These are phyloP conservation scores for Debaryomyces robertsiae DNA, from an alignment of 1,139 yeast genomes.

Conservation along the genomic window DNA sequence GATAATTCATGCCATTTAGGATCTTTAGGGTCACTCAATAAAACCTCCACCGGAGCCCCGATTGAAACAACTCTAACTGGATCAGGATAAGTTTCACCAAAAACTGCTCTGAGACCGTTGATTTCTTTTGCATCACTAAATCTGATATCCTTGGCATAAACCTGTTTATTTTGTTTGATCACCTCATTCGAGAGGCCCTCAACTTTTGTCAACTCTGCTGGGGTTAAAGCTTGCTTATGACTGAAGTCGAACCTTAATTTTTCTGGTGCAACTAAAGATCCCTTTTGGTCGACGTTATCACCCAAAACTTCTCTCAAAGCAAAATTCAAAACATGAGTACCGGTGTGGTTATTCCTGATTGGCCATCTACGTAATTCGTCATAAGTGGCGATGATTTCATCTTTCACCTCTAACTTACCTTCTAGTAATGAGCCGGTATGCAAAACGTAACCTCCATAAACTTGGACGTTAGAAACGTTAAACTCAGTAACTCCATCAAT, in stretches of 20 bases:
- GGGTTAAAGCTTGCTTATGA: slow-evolving; percentile 77
- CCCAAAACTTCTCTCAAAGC: slow-evolving; percentile 88
- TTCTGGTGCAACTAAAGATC: slow-evolving; percentile 94
- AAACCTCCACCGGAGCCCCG: slow-evolving; percentile 85
- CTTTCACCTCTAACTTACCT: slow-evolving; percentile 70
- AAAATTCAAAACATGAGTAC: slow-evolving; percentile 91
- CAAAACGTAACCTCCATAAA: slow-evolving; percentile 90
- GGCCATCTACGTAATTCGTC: slow-evolving; percentile 97
- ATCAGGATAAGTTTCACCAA: slow-evolving; percentile 98
- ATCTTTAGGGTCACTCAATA: slow-evolving; percentile 68
- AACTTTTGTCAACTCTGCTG: slow-evolving; percentile 70
- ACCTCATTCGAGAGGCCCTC: slow-evolving; percentile 74
- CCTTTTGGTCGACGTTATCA: slow-evolving; percentile 89
- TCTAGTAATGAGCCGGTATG: slow-evolving; percentile 88
- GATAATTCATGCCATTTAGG: slow-evolving; percentile 76
- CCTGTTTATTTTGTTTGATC: slow-evolving; percentile 69
- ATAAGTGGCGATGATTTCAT: slow-evolving; percentile 78
- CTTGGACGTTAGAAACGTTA: slow-evolving; percentile 87
- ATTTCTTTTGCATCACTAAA: slow-evolving; percentile 73
- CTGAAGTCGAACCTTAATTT: slow-evolving; percentile 95
- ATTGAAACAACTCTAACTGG: slow-evolving; percentile 98
- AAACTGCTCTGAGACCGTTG: slow-evolving; percentile 91
- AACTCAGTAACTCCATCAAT: slow-evolving; percentile 88
- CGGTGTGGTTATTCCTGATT: slow-evolving; percentile 95
- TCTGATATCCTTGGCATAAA: slow-evolving; percentile 81